Percentiles rank a stretch among this genome's conserved stretches.
Conservation (phyloP, 108 stramenopile species). For the Pinguiococcus pyrenoidosus region DNA sequence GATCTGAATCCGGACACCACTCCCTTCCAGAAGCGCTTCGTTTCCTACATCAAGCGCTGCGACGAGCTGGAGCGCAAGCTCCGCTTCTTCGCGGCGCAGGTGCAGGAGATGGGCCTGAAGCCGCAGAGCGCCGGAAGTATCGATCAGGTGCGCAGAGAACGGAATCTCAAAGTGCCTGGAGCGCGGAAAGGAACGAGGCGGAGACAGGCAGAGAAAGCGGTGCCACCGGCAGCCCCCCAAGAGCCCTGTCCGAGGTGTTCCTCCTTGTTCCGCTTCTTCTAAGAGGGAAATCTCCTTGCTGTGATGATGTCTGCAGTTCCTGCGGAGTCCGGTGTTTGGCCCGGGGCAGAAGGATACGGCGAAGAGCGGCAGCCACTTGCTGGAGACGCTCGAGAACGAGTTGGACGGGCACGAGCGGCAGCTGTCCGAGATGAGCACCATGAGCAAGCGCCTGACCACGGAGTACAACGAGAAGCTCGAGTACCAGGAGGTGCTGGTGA, state of each 20-base stretch:
- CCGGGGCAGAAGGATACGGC: no score
- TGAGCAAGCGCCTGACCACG: conserved; percentile 74
- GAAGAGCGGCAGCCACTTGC: conserved; percentile 19
- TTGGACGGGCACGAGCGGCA: conserved; percentile 78
- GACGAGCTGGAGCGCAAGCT: conserved; percentile 96
- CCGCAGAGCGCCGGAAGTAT: conserved; percentile 26
- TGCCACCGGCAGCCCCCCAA: background rate
- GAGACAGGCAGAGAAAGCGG: background rate
- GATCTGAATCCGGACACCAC: conserved; percentile 92
- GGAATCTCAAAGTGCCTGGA: no score
- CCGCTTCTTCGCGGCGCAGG: conserved; percentile 67
- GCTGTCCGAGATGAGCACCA: conserved; percentile 75
- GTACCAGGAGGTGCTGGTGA: conserved; percentile 77
- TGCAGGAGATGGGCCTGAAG: conserved; percentile 69
- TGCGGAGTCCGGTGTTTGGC: no score
- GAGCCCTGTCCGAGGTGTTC: background rate
- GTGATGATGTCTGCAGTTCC: no score
- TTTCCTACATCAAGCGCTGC: conserved; percentile 86
- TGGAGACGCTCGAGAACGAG: conserved; percentile 61
- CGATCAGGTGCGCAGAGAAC: no score
- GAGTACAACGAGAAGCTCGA: conserved; percentile 87
- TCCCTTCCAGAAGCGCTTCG: conserved; percentile 94
- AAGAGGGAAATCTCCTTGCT: conserved; percentile 21
- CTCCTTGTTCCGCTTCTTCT: background rate
- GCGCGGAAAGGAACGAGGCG: background rate